phyloP scores from a whole-genome alignment of 2,329 filamentous ascomycete genomes.

The Colletotrichum spaethianum region DNA sequence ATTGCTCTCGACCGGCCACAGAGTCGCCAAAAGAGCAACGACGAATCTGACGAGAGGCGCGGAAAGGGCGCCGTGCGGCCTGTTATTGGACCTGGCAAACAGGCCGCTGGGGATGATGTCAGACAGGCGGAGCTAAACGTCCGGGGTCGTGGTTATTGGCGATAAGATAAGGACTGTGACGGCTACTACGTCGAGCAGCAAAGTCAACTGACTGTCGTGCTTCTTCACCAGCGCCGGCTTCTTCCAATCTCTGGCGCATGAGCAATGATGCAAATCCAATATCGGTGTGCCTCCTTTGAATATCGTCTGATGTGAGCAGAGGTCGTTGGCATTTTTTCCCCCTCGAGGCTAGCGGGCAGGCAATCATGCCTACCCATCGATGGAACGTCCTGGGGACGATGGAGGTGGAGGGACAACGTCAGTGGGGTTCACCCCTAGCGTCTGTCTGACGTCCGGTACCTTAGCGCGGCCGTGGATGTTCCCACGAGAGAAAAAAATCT shows the following conservation, averaged over 20 bases:
- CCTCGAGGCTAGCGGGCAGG: slow-evolving; percentile 1
- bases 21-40: background rate
- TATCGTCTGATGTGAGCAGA: slow-evolving; percentile 1
- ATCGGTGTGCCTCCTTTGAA: background rate
- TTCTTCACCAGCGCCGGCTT: background rate
- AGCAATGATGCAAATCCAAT: slow-evolving; percentile 24
- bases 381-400: background rate
- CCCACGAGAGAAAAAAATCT: background rate
- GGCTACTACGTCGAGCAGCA: background rate
- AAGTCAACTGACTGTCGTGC: background rate
- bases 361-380: slow-evolving; percentile 4
- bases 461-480: background rate
- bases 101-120: slow-evolving; percentile 20
- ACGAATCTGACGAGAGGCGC: background rate
- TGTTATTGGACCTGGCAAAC: background rate
- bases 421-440: slow-evolving; percentile 25
- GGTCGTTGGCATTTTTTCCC: background rate
- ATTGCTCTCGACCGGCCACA: background rate
- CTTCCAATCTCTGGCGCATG: background rate
- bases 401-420: slow-evolving; percentile 25
- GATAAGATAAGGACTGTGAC: slow-evolving; percentile 8
- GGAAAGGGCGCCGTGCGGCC: background rate
- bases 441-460: background rate
- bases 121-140: slow-evolving; percentile 21
- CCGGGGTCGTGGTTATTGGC: background rate